Evolutionary conservation across 139 green algal genomes (phyloP).

Genomic region (Micractinium sp.): DNA sequence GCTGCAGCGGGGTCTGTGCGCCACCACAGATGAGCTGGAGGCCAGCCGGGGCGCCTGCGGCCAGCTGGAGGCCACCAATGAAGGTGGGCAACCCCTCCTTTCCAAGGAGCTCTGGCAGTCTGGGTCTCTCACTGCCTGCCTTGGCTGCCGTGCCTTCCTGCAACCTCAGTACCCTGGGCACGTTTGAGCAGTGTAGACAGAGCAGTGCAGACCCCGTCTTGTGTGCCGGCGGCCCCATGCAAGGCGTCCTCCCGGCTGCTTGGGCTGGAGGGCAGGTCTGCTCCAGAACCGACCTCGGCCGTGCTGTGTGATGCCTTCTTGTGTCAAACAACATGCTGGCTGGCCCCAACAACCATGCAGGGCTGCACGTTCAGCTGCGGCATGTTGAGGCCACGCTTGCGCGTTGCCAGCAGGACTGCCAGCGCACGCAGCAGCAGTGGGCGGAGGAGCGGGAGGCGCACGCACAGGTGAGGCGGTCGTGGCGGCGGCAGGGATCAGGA

Average conservation of each 20-base stretch:
- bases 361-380: slow-evolving; percentile 12
- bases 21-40: slow-evolving; percentile 22
- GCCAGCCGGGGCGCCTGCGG: not conserved
- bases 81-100: not conserved
- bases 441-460: not conserved
- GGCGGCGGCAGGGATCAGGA: not conserved
- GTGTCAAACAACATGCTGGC: not conserved
- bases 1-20: slow-evolving; percentile 25
- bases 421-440: not conserved
- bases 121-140: too few relatives aligned
- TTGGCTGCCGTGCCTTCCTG: too few relatives aligned
- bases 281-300: too few relatives aligned
- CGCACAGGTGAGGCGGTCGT: not conserved
- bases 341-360: not conserved
- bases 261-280: too few relatives aligned
- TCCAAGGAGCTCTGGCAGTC: too few relatives aligned
- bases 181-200: too few relatives aligned
- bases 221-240: too few relatives aligned
- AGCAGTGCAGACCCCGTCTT: too few relatives aligned
- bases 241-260: too few relatives aligned
- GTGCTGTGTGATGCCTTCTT: not conserved
- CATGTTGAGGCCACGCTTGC: not conserved
- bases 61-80: not conserved
- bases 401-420: not conserved
- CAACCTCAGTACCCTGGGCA: too few relatives aligned